Evolutionary conservation across 805 yeast genomes (phyloP), one percentile per base, ranked within the genome.

Genomic region (Metschnikowia kunwiensis): DNA sequence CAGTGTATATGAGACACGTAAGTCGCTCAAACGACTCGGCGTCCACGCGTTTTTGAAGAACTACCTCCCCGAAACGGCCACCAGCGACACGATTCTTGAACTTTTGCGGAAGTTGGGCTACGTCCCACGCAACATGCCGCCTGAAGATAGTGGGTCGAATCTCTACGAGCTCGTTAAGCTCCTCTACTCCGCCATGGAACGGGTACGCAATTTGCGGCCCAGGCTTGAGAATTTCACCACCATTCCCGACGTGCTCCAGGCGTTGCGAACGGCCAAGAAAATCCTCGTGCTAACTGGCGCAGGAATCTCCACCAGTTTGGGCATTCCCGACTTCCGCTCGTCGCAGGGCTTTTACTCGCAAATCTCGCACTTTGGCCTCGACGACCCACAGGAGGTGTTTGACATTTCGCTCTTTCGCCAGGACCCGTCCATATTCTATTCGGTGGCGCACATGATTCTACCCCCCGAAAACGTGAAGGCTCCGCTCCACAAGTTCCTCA

Each of bases 261-360:
- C 50, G 18, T 41, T 60, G 21, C 19, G 22, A n/a, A 16, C 28
- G 7, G 48, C 57, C 17, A 42, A 45, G 28, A 80, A 77, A 26
- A 71, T 88, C 8, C 52, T 89, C 40, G 88, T 88, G 0, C 57
- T 88, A 15, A 86, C 96, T 0, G 97, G 97, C 11, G 97, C 97
- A 0, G 97, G 97, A 16, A 86, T 88, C 36, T 84, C 94, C 23
- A 87, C 96, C 3, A 78, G 87, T 1, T 62, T 87, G 36, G 96
- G 96, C 6, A 88, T 87, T 36, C 96, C 96, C 0, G 96, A 87
- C 61, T 87, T 88, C 62, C 73, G 97, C 55, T 86, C 96, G 0
- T 78, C 86, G n/a, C 72, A 80, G 46, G 97, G 97, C 32, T 74
- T 88, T 36, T 88, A 88, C 59, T 71, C 86, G 1, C 75, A 74